A percentile compares a stretch with the other conserved stretches of the same genome.
These are phyloP conservation scores for Vachellia pachyceras DNA, from an alignment of 306 rosid genomes.

Conservation along the genomic window DNA sequence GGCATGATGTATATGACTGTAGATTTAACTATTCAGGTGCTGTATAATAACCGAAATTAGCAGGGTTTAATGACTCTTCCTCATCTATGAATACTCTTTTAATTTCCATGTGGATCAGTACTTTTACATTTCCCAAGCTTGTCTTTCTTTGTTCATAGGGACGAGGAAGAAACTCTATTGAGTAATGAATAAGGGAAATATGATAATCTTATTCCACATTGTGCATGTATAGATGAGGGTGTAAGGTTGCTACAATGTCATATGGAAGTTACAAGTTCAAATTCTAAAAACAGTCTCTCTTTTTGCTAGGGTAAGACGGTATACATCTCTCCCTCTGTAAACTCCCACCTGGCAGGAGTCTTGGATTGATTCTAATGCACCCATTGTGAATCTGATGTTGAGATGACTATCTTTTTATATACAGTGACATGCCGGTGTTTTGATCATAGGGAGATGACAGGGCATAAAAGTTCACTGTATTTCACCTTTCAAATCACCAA, in stretches of 20 bases:
- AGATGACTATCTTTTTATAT: background rate
- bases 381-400: background rate
- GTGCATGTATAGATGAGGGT: too few species aligned
- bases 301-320: too few species aligned
- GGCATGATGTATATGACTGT: background rate
- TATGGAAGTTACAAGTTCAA: too few species aligned
- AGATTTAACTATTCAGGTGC: background rate
- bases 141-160: background rate
- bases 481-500: background rate
- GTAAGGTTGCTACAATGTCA: too few species aligned
- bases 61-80: background rate
- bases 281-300: too few species aligned
- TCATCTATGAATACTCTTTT: background rate
- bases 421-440: background rate
- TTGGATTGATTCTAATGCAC: too few species aligned
- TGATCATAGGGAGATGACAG: background rate
- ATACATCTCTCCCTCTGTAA: too few species aligned
- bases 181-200: constrained; percentile 22
- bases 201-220: background rate
- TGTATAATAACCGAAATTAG: background rate
- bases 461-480: background rate
- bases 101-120: background rate
- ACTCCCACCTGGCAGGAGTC: too few species aligned
- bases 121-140: background rate
- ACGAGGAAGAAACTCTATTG: background rate